Evolutionary conservation across 805 yeast species (phyloP).

Genomic region (Wickerhamiella cacticola): DNA sequence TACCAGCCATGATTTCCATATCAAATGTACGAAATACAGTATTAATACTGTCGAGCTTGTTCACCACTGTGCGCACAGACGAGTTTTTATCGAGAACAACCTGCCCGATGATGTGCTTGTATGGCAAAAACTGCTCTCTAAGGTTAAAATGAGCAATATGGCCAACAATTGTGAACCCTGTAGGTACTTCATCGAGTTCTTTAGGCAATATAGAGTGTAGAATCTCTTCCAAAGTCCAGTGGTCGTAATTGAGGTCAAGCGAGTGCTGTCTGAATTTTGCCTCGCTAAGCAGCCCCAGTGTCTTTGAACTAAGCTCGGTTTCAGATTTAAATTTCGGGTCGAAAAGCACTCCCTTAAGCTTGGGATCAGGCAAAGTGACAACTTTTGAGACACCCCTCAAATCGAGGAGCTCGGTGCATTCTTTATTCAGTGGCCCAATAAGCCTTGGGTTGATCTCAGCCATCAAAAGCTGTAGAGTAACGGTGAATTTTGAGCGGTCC

Average conservation of each 20-base stretch:
- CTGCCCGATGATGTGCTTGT: constrained; percentile 70
- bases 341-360: constrained; percentile 46
- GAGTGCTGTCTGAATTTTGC: constrained; percentile 42
- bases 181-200: constrained; percentile 59
- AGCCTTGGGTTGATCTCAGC: constrained; percentile 53
- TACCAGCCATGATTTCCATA: constrained; percentile 91
- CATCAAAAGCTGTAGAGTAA: constrained; percentile 47
- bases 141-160: constrained; percentile 90
- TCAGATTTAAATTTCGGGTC: constrained; percentile 35
- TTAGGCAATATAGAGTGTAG: constrained; percentile 65
- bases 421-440: constrained; percentile 51
- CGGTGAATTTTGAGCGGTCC: constrained; percentile 53
- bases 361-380: constrained; percentile 30
- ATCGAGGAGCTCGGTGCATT: constrained; percentile 48
- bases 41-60: constrained; percentile 76
- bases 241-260: constrained; percentile 52
- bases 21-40: constrained; percentile 82
- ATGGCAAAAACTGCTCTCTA: constrained; percentile 74
- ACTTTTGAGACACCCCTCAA: constrained; percentile 64
- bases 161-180: constrained; percentile 88
- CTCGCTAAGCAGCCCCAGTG: constrained; percentile 38
- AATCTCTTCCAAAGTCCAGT: constrained; percentile 86
- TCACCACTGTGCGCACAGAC: constrained; percentile 75
- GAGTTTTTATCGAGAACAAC: constrained; percentile 81
- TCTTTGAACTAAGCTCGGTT: constrained; percentile 32